A percentile compares a stretch with the other conserved stretches of the same genome.
These are phyloP conservation scores for Ormosia semicastrata DNA, from an alignment of 306 rosid species.

Conservation along the genomic window DNA sequence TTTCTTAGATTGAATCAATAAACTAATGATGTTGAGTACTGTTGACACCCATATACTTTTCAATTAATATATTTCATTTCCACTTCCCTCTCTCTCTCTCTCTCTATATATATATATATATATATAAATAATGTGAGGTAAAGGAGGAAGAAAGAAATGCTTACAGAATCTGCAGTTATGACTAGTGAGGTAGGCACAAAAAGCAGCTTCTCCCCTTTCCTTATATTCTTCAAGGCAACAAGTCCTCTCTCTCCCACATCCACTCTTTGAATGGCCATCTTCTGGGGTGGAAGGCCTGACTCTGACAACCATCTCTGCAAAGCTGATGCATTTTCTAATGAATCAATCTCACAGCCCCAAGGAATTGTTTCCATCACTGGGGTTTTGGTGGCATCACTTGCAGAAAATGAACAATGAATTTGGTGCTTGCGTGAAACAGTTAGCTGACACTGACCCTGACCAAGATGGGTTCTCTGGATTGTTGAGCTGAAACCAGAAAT, in stretches of 20 bases:
- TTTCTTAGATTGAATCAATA: not conserved
- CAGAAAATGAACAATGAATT: conserved; percentile 56
- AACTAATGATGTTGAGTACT: not conserved
- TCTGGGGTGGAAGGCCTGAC: conserved; percentile 88
- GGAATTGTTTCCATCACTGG: conserved; percentile 39
- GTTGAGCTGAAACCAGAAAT: conserved; percentile 41
- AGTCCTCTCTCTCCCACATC: conserved; percentile 92
- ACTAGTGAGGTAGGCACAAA: conserved; percentile 85
- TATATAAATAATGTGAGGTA: not conserved
- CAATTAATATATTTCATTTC: not conserved
- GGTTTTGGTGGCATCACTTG: conserved; percentile 30
- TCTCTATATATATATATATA: too few species aligned
- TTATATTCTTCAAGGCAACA: conserved; percentile 81
- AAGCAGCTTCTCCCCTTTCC: conserved; percentile 92
- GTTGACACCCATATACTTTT: not conserved
- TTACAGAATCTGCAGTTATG: conserved; percentile 74
- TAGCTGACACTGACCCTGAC: conserved; percentile 21
- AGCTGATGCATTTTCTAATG: conserved; percentile 74
- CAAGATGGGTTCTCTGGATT: conserved; percentile 19
- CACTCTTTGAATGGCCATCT: conserved; percentile 78
- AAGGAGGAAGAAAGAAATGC: not conserved
- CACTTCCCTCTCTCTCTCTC: too few species aligned
- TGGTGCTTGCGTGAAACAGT: conserved; percentile 31
- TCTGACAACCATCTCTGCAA: conserved; percentile 74
- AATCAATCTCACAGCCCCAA: conserved; percentile 93